phyloP scores from a whole-genome alignment of 75 land plant genomes.

The Cryptomeria japonica region DNA sequence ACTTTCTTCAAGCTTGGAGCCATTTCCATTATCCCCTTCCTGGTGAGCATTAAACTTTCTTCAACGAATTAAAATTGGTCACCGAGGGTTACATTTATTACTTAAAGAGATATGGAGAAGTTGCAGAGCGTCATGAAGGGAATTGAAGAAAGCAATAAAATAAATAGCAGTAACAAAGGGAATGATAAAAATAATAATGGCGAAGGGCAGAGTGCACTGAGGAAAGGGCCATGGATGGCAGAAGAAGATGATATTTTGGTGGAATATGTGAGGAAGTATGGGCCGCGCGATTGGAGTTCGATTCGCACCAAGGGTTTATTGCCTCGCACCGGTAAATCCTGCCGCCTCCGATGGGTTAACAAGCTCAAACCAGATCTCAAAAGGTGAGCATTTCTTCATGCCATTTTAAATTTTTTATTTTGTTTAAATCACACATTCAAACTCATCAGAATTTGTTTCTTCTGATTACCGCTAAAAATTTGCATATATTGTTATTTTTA shows the following conservation, averaged over 20 bases:
- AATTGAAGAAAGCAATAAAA: neutral
- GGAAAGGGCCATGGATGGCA: constrained; percentile 92
- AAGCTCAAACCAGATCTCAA: constrained; percentile 93
- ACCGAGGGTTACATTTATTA: too few relatives aligned
- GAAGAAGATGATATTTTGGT: constrained; percentile 83
- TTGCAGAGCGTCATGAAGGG: neutral
- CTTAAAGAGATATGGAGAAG: neutral
- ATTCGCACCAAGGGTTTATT: constrained; percentile 87
- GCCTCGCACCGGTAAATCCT: constrained; percentile 85
- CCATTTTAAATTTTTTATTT: neutral
- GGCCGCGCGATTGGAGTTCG: constrained; percentile 93
- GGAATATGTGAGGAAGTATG: constrained; percentile 68
- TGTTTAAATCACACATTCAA: too few relatives aligned
- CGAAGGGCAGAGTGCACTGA: constrained; percentile 8
- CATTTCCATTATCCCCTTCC: too few relatives aligned
- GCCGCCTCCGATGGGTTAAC: constrained; percentile 96
- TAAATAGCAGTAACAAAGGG: neutral
- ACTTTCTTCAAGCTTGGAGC: too few relatives aligned
- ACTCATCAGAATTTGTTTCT: too few relatives aligned
- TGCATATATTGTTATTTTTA: too few relatives aligned
- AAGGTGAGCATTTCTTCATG: constrained; percentile 34
- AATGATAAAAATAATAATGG: neutral
- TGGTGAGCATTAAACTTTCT: too few relatives aligned
- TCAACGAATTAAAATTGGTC: too few relatives aligned
- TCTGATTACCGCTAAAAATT: too few relatives aligned